phyloP scores from a whole-genome alignment of 2,329 filamentous ascomycete species.

The Alternaria triticimaculans region DNA sequence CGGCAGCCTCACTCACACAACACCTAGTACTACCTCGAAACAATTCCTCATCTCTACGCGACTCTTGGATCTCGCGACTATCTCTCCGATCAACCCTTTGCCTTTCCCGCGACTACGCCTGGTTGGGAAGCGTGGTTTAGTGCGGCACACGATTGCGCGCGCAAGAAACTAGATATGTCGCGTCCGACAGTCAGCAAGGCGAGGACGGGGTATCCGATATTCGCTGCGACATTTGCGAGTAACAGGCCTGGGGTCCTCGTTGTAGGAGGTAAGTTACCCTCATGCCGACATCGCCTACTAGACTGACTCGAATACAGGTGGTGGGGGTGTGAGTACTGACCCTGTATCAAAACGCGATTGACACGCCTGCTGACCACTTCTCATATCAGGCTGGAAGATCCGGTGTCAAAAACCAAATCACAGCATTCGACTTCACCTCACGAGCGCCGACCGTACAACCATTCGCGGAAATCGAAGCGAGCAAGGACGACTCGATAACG shows the following conservation, averaged over 20 bases:
- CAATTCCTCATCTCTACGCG: not conserved
- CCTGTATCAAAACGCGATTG: slow-evolving; percentile 2
- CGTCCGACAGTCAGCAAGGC: slow-evolving; percentile 41
- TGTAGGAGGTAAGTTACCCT: slow-evolving; percentile 65
- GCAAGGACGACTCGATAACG: slow-evolving; percentile 88
- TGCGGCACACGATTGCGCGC: not conserved
- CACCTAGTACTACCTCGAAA: not conserved
- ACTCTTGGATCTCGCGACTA: not conserved
- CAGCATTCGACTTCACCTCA: slow-evolving; percentile 71
- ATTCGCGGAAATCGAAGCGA: slow-evolving; percentile 77
- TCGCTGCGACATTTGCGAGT: slow-evolving; percentile 81
- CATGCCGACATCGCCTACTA: not conserved
- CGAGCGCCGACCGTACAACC: slow-evolving; percentile 65
- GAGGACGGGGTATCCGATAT: slow-evolving; percentile 21
- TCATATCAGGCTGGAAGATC: slow-evolving; percentile 49
- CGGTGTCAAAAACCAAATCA: slow-evolving; percentile 87
- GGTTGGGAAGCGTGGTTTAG: slow-evolving; percentile 4
- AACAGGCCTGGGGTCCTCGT: slow-evolving; percentile 73
- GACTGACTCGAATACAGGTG: slow-evolving; percentile 53
- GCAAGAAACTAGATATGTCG: slow-evolving; percentile 28
- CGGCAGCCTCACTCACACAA: slow-evolving; percentile 2
- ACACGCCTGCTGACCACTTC: slow-evolving; percentile 4
- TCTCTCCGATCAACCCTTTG: not conserved
- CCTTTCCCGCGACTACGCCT: not conserved
- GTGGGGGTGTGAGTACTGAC: slow-evolving; percentile 71